Conservation (phyloP, 805 yeast species). For the Wickerhamomyces subpelliculosus region DNA sequence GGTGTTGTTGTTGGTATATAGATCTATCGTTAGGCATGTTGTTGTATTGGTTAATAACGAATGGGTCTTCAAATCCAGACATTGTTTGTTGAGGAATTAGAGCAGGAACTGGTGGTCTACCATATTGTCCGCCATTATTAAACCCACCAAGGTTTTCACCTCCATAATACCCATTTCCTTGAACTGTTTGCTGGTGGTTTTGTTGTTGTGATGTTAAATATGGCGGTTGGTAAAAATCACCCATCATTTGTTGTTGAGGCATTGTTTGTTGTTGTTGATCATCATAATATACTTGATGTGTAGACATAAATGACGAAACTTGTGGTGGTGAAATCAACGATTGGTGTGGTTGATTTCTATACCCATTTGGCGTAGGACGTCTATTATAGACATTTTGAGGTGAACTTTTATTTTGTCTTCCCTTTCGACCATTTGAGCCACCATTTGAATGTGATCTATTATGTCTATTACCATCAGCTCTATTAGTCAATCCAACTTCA, state of each 20-base stretch:
- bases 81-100: background rate
- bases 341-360: background rate
- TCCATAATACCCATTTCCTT: background rate
- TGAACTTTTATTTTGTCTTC: slow-evolving; percentile 13
- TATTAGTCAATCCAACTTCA: slow-evolving; percentile 65
- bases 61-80: slow-evolving; percentile 3
- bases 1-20: slow-evolving; percentile 1
- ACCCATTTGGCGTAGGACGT: slow-evolving; percentile 6
- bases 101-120: background rate
- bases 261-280: slow-evolving; percentile 1
- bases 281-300: background rate
- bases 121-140: background rate
- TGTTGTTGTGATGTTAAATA: background rate
- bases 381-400: slow-evolving; percentile 10
- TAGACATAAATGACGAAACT: background rate
- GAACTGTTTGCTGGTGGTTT: background rate
- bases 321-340: background rate
- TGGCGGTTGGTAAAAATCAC: slow-evolving; percentile 1
- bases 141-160: background rate
- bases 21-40: background rate
- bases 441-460: slow-evolving; percentile 20
- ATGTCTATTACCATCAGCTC: slow-evolving; percentile 14
- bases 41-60: background rate
- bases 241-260: slow-evolving; percentile 4
- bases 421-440: slow-evolving; percentile 3